Evolutionary conservation across 78 protist genomes (phyloP), one percentile per base, ranked within the genome.

Genomic region (Dictyostelium firmibasis): DNA sequence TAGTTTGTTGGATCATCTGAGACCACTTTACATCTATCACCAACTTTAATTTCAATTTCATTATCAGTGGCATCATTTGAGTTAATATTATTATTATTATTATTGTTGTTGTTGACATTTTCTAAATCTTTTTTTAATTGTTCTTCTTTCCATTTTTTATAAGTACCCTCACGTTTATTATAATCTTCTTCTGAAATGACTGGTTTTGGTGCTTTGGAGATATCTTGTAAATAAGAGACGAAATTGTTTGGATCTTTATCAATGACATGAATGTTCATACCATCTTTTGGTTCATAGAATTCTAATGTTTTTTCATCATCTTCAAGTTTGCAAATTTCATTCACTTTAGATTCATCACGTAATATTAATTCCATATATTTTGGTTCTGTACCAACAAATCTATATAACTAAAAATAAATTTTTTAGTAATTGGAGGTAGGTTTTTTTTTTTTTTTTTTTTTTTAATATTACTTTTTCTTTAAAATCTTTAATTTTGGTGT

Each of bases 151-250:
- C 85, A 74, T 77, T 86, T 85, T 7, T 97, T 74, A 70, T 75
- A 94, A 44, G 96, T 96, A 74, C 86, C 92, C 44, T 97, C 95
- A 62, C 98, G 96, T 70, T 92, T 79, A 33, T 38, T 11, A 79
- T 98, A 98, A 74, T 96, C 97, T 44, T 88, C 99, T 13, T 98
- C 99, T 0, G 98, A 81, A 75, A 98, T 97, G 43, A 67, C 93
- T 70, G 78, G 95, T 67, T 94, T 96, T 78, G 89, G 47, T 33
- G 85, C 91, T 35, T 82, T 86, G 7, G 75, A 20, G 5, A 93
- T 92, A 83, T 98, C 98, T 76, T 92, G 91, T 31, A 93, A 85
- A 0, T 36, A 53, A 1, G 86, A 92, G 2, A 88, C 83, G 1
- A 74, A 84, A 4, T 81, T 14, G 78, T 77, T 64, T 20, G 98